Conservation (phyloP, 2,329 filamentous ascomycete genomes). For the Aspergillus pseudoglaucus region DNA sequence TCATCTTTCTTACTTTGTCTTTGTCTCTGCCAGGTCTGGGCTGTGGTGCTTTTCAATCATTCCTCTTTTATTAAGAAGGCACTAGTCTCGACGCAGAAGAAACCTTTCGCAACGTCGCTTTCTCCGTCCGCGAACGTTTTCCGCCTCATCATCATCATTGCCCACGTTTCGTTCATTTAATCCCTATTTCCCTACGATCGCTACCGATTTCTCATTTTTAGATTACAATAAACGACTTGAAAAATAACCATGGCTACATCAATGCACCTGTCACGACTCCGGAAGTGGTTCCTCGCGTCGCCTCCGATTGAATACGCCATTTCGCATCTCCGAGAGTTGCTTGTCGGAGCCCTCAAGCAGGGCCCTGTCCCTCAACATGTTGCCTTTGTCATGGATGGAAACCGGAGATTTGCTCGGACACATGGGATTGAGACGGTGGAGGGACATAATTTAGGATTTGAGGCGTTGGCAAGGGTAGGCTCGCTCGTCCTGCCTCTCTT, state of each 20-base stretch:
- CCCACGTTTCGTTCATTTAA: not conserved
- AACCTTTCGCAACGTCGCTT: too few relatives aligned
- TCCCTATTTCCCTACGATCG: not conserved
- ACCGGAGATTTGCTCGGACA: slow-evolving; percentile 80
- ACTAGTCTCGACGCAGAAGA: too few relatives aligned
- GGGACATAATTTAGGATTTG: slow-evolving; percentile 91
- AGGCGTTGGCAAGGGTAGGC: slow-evolving; percentile 78
- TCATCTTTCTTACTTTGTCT: slow-evolving; percentile 5
- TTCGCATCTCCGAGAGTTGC: slow-evolving; percentile 68
- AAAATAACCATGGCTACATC: slow-evolving; percentile 40
- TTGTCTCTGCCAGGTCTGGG: slow-evolving; percentile 1
- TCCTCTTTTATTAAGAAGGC: not conserved
- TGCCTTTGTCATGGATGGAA: slow-evolving; percentile 99
- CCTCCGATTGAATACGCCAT: slow-evolving; percentile 90
- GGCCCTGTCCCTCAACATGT: slow-evolving; percentile 91
- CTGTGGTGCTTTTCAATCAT: too few relatives aligned
- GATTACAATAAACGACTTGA: not conserved
- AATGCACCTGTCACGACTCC: slow-evolving; percentile 55
- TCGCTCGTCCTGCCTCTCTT: not conserved
- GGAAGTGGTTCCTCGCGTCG: slow-evolving; percentile 75
- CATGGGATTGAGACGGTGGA: slow-evolving; percentile 95
- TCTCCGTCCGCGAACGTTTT: not conserved
- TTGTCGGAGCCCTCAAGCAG: slow-evolving; percentile 83
- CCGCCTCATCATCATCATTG: not conserved
- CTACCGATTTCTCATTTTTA: not conserved